Base-by-base conservation (phyloP, 257 asterid species). In the Buddleja alternifolia region DNA sequence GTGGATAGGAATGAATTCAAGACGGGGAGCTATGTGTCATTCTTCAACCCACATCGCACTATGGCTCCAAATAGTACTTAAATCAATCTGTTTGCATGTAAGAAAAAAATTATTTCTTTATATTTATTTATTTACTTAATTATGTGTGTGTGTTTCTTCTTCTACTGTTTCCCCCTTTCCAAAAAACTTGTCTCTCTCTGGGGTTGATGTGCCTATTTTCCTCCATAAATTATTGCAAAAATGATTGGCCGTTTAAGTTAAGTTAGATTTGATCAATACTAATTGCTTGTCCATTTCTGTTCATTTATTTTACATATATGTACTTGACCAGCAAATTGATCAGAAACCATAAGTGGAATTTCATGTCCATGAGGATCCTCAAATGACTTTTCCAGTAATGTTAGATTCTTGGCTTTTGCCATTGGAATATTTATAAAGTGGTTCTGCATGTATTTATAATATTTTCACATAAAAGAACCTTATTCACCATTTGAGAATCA, bases 1-100 rank as follows among this genome's bases (percentile, higher is more conserved):
- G 80, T 81, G 83, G 81, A 84, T 79, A 60, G 78, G 63, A 72
- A 45, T 75, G 77, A 56, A 51, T 9, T 41, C 75, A 65, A 63
- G 67, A 51, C 45, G 67, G 64, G 73, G 70, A 48, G 55, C 39
- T 56, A 63, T 62, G 34, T 67, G 60, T 56, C 54, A 60, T 71
- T 55, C 52, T 44, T 51, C 67, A 59, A 52, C 21, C 39, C 45
- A 46, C 50, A 29, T 14, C 29, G 7, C 29, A 11, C 2, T 8
- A 40, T 40, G 24, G 10, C 60, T 25, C 15, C 39, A 0, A 8
- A 39, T 63, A 46, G 10, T 12, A 42, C 10, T 42, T 42, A 42
- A 42, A 42, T 42, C n/a, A 42, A 3, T 42, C n/a, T 12, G n/a
- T 42, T 42, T 42, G n/a, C 47, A 48, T 47, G 50, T 61, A 16